These are phyloP conservation scores for Aurifilum marmelostoma DNA, from an alignment of 2,329 filamentous ascomycete species.

Conservation along the genomic window DNA sequence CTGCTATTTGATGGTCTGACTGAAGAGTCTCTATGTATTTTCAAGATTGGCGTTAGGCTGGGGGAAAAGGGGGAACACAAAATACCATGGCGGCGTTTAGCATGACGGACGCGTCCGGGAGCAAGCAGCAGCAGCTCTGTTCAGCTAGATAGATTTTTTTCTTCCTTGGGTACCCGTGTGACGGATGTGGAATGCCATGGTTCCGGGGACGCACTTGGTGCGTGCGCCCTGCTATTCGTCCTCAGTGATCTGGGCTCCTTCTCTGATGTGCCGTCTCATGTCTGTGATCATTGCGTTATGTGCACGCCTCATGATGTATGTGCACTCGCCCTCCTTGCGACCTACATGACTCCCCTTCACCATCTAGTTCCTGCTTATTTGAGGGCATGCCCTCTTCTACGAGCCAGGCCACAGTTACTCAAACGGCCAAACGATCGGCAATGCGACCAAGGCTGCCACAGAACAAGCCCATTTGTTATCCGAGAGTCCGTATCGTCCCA, in stretches of 20 bases:
- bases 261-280: background rate
- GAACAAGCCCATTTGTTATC: background rate
- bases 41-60: slow-evolving; percentile 9
- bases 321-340: background rate
- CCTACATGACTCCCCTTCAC: background rate
- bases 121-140: slow-evolving; percentile 1
- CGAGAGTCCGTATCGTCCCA: slow-evolving; percentile 63
- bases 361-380: background rate
- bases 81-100: slow-evolving; percentile 26
- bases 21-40: background rate
- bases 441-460: background rate
- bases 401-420: background rate
- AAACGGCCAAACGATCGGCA: too few species aligned
- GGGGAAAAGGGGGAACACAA: background rate
- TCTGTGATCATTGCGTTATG: background rate
- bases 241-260: background rate
- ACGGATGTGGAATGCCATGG: slow-evolving; percentile 8
- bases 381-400: background rate
- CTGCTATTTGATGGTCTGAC: background rate
- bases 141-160: slow-evolving; percentile 6
- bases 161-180: slow-evolving; percentile 3
- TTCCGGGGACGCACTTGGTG: background rate
- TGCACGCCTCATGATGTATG: background rate
- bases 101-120: background rate
- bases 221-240: slow-evolving; percentile 3